Percentiles rank a stretch among this genome's conserved stretches.
phyloP scores from a whole-genome alignment of 2,329 filamentous ascomycete genomes.

The Aspergillus transmontanensis region DNA sequence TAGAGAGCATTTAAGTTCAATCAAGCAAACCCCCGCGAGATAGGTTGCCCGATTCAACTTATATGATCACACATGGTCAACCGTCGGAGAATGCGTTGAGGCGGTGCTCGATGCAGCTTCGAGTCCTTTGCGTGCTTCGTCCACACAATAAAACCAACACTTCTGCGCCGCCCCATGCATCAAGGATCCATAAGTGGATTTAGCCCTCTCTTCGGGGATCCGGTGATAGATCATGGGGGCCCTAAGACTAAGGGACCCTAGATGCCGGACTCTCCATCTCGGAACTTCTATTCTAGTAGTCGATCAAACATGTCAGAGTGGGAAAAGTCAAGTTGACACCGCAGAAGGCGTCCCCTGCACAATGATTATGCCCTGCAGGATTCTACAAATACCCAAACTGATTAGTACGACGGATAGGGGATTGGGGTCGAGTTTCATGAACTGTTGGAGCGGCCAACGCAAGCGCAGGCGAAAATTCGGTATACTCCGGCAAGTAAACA shows the following conservation, averaged over 20 bases:
- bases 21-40: background rate
- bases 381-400: background rate
- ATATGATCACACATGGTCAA: background rate
- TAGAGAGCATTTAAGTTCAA: background rate
- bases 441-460: background rate
- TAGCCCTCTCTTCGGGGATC: background rate
- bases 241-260: background rate
- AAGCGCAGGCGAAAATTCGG: background rate
- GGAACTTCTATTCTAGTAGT: background rate
- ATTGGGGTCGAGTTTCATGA: slow-evolving; percentile 1
- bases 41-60: background rate
- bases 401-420: background rate
- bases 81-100: background rate
- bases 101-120: slow-evolving; percentile 5
- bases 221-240: background rate
- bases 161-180: slow-evolving; percentile 3
- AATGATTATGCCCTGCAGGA: slow-evolving; percentile 1
- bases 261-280: background rate
- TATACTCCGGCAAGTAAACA: slow-evolving; percentile 1
- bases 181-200: slow-evolving; percentile 4
- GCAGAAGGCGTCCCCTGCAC: background rate
- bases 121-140: background rate
- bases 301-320: background rate
- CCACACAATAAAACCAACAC: background rate
- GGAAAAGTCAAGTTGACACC: background rate